phyloP scores from a whole-genome alignment of 2,329 filamentous ascomycete species.

The Pseudocercospora macadamiae region DNA sequence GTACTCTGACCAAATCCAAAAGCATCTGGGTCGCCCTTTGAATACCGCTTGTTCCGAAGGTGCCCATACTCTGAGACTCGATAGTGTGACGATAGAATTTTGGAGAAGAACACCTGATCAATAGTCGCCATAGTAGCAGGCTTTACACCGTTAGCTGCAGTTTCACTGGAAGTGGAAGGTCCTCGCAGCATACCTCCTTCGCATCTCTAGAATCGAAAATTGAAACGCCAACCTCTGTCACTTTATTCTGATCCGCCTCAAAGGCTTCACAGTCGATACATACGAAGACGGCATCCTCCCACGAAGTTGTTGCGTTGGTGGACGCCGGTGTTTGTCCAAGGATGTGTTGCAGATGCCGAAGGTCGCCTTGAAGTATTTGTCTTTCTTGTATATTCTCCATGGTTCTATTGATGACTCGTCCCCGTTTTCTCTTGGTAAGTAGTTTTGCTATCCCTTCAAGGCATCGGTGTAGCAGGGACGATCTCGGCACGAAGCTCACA shows the following conservation, averaged over 20 bases:
- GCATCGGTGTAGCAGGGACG: too few relatives aligned
- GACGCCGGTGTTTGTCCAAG: conserved; percentile 2
- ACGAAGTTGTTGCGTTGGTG: conserved; percentile 11
- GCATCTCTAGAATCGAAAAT: conserved; percentile 69
- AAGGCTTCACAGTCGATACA: conserved; percentile 82
- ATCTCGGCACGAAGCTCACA: not conserved
- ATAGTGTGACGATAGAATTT: conserved; percentile 59
- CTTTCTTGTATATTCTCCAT: not conserved
- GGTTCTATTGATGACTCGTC: too few relatives aligned
- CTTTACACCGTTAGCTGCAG: too few relatives aligned
- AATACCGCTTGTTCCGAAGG: conserved; percentile 68
- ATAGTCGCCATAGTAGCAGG: too few relatives aligned
- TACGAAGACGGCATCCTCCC: conserved; percentile 64
- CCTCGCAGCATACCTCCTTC: conserved; percentile 7
- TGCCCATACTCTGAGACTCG: conserved; percentile 70
- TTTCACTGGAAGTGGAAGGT: too few relatives aligned
- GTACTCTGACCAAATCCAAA: conserved; percentile 72
- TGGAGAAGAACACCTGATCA: not conserved
- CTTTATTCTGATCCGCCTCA: conserved; percentile 65
- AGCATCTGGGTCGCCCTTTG: conserved; percentile 70
- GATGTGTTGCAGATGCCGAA: conserved; percentile 11
- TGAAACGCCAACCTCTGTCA: conserved; percentile 87
- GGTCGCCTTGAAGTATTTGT: not conserved
- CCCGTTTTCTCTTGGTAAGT: too few relatives aligned
- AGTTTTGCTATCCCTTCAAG: too few relatives aligned